Base-by-base conservation (phyloP, 2,329 filamentous ascomycete species). In the Penicillium sumatraense region DNA sequence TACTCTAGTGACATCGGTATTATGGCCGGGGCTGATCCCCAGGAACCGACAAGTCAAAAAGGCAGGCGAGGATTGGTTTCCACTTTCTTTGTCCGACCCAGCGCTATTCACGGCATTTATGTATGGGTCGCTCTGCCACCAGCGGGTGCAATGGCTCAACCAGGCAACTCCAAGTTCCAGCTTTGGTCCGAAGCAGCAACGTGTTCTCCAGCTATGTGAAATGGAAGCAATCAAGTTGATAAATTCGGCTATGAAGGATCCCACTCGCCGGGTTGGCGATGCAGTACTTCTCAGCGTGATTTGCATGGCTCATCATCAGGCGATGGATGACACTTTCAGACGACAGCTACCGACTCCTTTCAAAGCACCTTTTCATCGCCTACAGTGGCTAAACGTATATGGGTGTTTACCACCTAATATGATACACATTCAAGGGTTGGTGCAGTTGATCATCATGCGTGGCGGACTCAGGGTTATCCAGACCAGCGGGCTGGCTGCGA, bases 321-420 rank as follows among this genome's bases (percentile, higher is more conserved):
- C 67, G 0, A 60, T 65, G 18, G 59, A 68, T 14, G 51, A 56
- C 10, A 52, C 59, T 27, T 40, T 51, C 6, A 52, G 54, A 6
- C 6, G 16, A 5, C 52, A 51, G 1, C 51, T 59, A 27, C 54
- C 48, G 13, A 66, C 58, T 6, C 71, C 73, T 14, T 73, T 72
- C 20, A 66, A 68, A 16, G 62, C 72, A 2, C 73, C 73, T 1
- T 63, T 75, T 42, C 69, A 66, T 20, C 64, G 65, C 3, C 52
- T 76, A 44, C 72, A 75, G 52, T 74, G 72, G 67, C 53, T 75
- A 4, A 68, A 73, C 49, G 63, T 75, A 6, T 75, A 75, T 47
- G 72, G 72, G 0, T 66, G 64, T 50, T 62, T 72, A 11, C 63
- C 67, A 4, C 67, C 71, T 5, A 74, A 74, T 24, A 62, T 72